A percentile compares a stretch with the other conserved stretches of the same genome.
phyloP scores from a whole-genome alignment of 441 rosid species.

The Flueggea neowawraea region DNA sequence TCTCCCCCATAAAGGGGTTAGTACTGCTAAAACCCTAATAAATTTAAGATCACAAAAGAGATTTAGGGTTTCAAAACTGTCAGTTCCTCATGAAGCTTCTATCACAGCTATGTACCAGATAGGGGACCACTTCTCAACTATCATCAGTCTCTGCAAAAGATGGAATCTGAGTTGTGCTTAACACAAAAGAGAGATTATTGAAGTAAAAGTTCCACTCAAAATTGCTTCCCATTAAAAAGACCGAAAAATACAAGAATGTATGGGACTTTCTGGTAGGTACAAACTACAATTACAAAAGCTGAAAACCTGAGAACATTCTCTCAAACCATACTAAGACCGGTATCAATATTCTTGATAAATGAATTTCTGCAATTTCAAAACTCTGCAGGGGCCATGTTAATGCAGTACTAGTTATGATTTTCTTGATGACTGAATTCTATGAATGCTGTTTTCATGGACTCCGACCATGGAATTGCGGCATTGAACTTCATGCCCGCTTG shows the following conservation, averaged over 20 bases:
- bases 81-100: no score
- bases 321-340: slow-evolving; percentile 1
- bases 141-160: slow-evolving; percentile 29
- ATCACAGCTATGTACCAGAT: no score
- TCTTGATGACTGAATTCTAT: slow-evolving; percentile 4
- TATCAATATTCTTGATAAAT: slow-evolving; percentile 21
- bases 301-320: slow-evolving; percentile 23
- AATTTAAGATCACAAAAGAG: slow-evolving; percentile 4
- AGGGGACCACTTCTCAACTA: slow-evolving; percentile 97
- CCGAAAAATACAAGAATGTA: no score
- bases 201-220: slow-evolving; percentile 24
- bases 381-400: slow-evolving; percentile 28
- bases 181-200: slow-evolving; percentile 20
- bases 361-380: slow-evolving; percentile 23
- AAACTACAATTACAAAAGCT: slow-evolving; percentile 31
- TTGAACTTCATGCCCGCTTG: slow-evolving; percentile 39
- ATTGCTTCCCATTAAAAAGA: slow-evolving; percentile 25
- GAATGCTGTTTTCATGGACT: slow-evolving; percentile 37
- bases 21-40: slow-evolving; percentile 14
- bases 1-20: no score
- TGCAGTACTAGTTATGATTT: slow-evolving; percentile 22
- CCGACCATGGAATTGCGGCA: slow-evolving; percentile 53
- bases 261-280: no score
- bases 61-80: slow-evolving; percentile 29
- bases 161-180: slow-evolving; percentile 22